A percentile compares a stretch with the other conserved stretches of the same genome.
These are phyloP conservation scores for Apiospora kogelbergensis DNA, from an alignment of 2,329 filamentous ascomycete species.

Conservation along the genomic window DNA sequence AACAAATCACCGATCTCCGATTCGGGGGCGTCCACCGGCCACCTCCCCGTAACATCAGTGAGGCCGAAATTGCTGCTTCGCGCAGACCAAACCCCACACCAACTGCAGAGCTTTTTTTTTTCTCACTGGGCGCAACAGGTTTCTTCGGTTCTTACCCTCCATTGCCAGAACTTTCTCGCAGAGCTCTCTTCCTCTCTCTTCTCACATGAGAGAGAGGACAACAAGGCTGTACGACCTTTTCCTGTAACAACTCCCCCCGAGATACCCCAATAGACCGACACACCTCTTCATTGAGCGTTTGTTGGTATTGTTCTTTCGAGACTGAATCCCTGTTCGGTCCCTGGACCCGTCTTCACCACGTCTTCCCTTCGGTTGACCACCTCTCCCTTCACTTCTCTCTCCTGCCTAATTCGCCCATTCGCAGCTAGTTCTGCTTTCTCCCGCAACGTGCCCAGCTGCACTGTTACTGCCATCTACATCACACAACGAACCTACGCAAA, in stretches of 20 bases:
- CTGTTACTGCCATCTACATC: slow-evolving; percentile 37
- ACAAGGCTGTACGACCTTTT: slow-evolving; percentile 7
- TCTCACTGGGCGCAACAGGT: slow-evolving; percentile 9
- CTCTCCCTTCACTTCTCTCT: slow-evolving; percentile 54
- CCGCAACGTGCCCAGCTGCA: slow-evolving; percentile 50
- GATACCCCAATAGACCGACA: slow-evolving; percentile 11
- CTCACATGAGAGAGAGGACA: slow-evolving; percentile 7
- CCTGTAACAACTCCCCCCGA: neutral
- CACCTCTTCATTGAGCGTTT: slow-evolving; percentile 15
- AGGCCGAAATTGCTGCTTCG: neutral
- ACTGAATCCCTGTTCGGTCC: slow-evolving; percentile 1
- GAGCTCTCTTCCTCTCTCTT: slow-evolving; percentile 6
- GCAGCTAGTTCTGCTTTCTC: slow-evolving; percentile 69
- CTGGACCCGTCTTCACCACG: slow-evolving; percentile 35
- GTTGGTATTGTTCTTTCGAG: slow-evolving; percentile 3
- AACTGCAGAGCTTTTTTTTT: slow-evolving; percentile 7
- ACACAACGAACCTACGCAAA: slow-evolving; percentile 57
- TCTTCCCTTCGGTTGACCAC: slow-evolving; percentile 38
- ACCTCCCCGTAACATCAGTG: neutral
- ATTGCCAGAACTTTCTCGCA: slow-evolving; percentile 5
- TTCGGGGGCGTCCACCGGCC: too few species aligned
- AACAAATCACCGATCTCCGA: slow-evolving; percentile 11
- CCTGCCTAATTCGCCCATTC: slow-evolving; percentile 48
- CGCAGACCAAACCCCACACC: neutral
- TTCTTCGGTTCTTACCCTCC: slow-evolving; percentile 12